Evolutionary conservation across 23 red algal species (phyloP).

Genomic region (Gracilaria vermiculophylla): DNA sequence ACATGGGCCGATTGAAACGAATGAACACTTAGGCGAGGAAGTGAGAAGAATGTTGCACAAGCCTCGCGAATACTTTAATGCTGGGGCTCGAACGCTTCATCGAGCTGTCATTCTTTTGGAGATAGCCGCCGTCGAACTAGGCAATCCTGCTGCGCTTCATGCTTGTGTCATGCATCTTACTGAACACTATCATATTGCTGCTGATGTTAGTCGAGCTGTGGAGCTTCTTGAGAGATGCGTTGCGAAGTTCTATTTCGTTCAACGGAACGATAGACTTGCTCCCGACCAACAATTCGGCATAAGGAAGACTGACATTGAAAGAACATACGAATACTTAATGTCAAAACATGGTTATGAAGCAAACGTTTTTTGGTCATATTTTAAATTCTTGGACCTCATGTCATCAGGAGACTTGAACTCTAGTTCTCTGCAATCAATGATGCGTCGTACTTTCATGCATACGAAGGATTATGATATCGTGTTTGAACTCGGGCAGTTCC

Average conservation of each 20-base stretch:
- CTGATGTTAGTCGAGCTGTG: not conserved
- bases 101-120: conserved; percentile 20
- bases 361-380: conserved; percentile 7
- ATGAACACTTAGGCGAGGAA: not conserved
- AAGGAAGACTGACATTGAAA: not conserved
- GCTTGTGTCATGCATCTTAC: conserved; percentile 3
- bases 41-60: not conserved
- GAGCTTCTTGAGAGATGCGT: not conserved
- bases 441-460: conserved; percentile 24
- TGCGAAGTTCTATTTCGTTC: not conserved
- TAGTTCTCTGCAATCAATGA: not conserved
- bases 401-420: not conserved
- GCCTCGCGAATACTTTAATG: not conserved
- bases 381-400: conserved; percentile 15
- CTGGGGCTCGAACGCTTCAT: conserved; percentile 5
- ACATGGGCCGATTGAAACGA: not conserved
- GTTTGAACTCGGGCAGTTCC: conserved; percentile 18
- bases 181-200: conserved; percentile 2
- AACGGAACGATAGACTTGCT: not conserved
- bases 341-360: conserved; percentile 22
- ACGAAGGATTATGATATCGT: conserved; percentile 28
- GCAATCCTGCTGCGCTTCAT: not conserved
- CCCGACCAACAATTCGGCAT: not conserved
- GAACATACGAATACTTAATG: not conserved
- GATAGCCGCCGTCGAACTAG: conserved; percentile 6